These are phyloP conservation scores for Tagetes patula DNA, from an alignment of 129 eudicot species.

Conservation along the genomic window DNA sequence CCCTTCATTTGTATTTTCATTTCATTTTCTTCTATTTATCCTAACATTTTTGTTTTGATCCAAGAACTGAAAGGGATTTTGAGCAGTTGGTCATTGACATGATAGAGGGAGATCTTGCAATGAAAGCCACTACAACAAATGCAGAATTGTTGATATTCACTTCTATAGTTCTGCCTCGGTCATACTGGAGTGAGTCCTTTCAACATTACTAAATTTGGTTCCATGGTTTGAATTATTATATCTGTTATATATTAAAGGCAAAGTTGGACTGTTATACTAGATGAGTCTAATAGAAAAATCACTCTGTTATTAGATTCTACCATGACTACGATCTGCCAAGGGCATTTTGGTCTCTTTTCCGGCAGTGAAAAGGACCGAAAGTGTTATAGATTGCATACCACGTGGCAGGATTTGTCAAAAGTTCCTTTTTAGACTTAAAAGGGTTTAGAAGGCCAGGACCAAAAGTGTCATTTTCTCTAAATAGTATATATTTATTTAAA, in stretches of 20 bases:
- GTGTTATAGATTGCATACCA: too few relatives aligned
- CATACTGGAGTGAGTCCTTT: slow-evolving; percentile 50
- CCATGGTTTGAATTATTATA: not conserved
- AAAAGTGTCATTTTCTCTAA: too few relatives aligned
- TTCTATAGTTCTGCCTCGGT: slow-evolving; percentile 48
- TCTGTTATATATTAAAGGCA: not conserved
- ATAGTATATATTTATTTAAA: too few relatives aligned
- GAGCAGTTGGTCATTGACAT: slow-evolving; percentile 55
- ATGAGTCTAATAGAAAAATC: not conserved
- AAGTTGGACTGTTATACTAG: slow-evolving; percentile 6
- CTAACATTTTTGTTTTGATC: slow-evolving; percentile 10
- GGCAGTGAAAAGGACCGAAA: too few relatives aligned
- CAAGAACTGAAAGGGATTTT: slow-evolving; percentile 43
- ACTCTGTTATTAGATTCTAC: not conserved
- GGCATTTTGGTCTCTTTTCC: too few relatives aligned
- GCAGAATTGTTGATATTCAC: slow-evolving; percentile 75
- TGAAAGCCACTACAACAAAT: slow-evolving; percentile 45
- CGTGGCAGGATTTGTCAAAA: too few relatives aligned
- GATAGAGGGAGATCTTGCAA: slow-evolving; percentile 57
- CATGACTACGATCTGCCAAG: not conserved
- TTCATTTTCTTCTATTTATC: not conserved
- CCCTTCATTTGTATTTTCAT: not conserved
- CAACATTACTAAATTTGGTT: not conserved
- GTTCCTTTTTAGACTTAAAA: too few relatives aligned
- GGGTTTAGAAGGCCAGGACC: too few relatives aligned